Evolutionary conservation across 2,329 filamentous ascomycete species (phyloP), one percentile per base, ranked within the genome.

Genomic region (Paecilomyces fulvus): DNA sequence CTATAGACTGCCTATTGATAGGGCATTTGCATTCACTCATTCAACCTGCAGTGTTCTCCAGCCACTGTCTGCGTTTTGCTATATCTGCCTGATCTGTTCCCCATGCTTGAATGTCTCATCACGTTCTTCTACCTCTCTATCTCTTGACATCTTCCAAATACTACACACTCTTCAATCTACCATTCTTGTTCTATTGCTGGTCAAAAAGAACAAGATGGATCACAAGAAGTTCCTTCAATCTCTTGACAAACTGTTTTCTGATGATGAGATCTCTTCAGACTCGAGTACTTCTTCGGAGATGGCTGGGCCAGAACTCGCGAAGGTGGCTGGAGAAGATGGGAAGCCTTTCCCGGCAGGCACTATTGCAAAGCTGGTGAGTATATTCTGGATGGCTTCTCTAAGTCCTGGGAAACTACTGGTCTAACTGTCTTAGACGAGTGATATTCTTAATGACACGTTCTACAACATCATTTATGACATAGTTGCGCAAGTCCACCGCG

Each of bases 391-490:
- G 50, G 56, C 20, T 30, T 43, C 12, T 21, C 49, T 1, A 31
- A 46, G 28, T 23, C 31, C 43, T 30, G 43, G 20, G n/a, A 43
- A 17, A n/a, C 37, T 52, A 30, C 7, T 10, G 12, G 12, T 54
- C 61, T 65, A 55, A 69, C 54, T 43, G 23, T 33, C 20, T 25
- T 57, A 74, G 72, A 72, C 74, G 37, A 70, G 72, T 55, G 73
- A 75, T 37, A 78, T 85, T 55, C 70, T 85, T 62, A 80, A 84
- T 58, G 80, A 83, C 58, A 77, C 77, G 21, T 74, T 86, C 49
- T 77, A 81, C 63, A 83, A 80, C 63, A 81, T 85, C 62, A 79
- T 85, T 61, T 80, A 84, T 68, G 79, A 82, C 62, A 77, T 83
- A 23, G 79, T 83, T 55, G 73, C 83, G 30, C 77, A 80, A 60